A percentile compares a stretch with the other conserved stretches of the same genome.
These are phyloP conservation scores for Chamaecyparis obtusa DNA, from an alignment of 75 land plant species.

Conservation along the genomic window DNA sequence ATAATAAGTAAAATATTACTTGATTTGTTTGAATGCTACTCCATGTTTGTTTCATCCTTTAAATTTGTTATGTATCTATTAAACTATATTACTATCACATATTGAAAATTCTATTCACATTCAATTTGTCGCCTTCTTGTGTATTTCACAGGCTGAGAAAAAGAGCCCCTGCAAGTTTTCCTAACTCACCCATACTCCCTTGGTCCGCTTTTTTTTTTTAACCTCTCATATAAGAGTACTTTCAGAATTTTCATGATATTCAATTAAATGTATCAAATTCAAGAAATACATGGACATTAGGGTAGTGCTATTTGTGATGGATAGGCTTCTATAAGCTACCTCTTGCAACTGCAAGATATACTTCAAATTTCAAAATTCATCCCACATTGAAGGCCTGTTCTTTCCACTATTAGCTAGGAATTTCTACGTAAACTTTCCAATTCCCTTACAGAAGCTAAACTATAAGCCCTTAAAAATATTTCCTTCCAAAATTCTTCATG, in stretches of 20 bases:
- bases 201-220: not conserved
- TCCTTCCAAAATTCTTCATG: conserved; percentile 22
- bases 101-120: too few relatives aligned
- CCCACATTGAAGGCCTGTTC: conserved; percentile 35
- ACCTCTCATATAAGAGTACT: not conserved
- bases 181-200: not conserved
- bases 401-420: conserved; percentile 27
- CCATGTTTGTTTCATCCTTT: too few relatives aligned
- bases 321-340: not conserved
- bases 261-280: not conserved
- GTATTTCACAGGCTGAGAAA: too few relatives aligned
- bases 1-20: too few relatives aligned
- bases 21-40: too few relatives aligned
- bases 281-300: not conserved
- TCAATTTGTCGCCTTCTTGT: too few relatives aligned
- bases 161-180: conserved; percentile 7
- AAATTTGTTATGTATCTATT: too few relatives aligned
- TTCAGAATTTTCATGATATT: not conserved
- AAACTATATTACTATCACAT: too few relatives aligned
- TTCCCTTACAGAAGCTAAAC: conserved; percentile 18
- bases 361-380: conserved; percentile 38
- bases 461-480: conserved; percentile 17
- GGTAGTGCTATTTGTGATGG: not conserved
- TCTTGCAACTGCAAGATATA: conserved; percentile 7
- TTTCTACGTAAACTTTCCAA: conserved; percentile 30